Base-by-base conservation (phyloP, 192 early-diverging fungal species). In the Linnemannia elongata region DNA sequence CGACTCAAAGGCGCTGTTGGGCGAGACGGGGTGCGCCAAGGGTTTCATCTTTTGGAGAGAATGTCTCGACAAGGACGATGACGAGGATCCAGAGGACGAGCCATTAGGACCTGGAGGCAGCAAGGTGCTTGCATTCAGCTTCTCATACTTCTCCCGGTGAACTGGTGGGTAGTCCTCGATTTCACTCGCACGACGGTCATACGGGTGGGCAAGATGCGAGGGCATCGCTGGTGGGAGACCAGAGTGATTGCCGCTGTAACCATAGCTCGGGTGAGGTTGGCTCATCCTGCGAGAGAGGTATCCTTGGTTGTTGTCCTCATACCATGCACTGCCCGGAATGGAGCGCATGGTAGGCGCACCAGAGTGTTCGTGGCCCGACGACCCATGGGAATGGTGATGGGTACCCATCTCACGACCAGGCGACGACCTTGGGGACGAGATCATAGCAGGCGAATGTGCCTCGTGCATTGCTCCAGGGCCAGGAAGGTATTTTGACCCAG, bases 61-160 rank as follows among this genome's bases (percentile, higher is more conserved):
- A 22, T 76, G 54, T 63, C 75, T 35, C 54, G 45, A 72, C 69
- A 54, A 52, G 22, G 76, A 18, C n/a, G 55, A 68, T 33, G 76
- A 44, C 4, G 70, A 57, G 10, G 41, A 17, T 72, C 76, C 70
- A 68, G 82, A 77, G 36, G 74, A 71, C 12, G 72, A 73, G n/a
- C 41, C 44, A 17, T 38, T 71, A 18, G 45, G 45, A 66, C 54
- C 24, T 20, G 82, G 66, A 10, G 78, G 41, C 4, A 80, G 6
- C 63, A 81, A 66, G 4, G 85, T 87, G 72, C 63, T 81, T 0
- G 85, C 85, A 39, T 87, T 87, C 42, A 87, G 38, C 15, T 70
- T 44, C 55, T 87, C 85, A 63, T 87, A 87, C 54, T 87, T 87
- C 47, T 87, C 85, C 2, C 85, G 79, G 39, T 87, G 85, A 27